Evolutionary conservation across 805 yeast species (phyloP).

Genomic region (Yamadazyma sp.): DNA sequence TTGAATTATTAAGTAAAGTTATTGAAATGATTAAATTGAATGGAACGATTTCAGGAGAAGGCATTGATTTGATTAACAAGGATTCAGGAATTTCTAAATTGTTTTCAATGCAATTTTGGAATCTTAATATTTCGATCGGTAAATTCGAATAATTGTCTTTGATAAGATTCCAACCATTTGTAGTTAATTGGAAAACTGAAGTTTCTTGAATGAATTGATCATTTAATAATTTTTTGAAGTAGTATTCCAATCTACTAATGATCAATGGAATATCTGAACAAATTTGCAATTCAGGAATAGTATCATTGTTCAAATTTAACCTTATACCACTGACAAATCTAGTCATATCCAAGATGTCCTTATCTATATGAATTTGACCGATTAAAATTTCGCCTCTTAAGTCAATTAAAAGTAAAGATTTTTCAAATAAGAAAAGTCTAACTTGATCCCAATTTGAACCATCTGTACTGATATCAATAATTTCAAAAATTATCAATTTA

Average conservation of each 20-base stretch:
- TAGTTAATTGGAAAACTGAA: conserved; percentile 44
- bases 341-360: conserved; percentile 32
- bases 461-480: conserved; percentile 39
- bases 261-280: conserved; percentile 27
- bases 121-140: conserved; percentile 38
- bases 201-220: conserved; percentile 21
- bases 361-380: conserved; percentile 39
- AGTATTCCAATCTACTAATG: conserved; percentile 41
- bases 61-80: conserved; percentile 34
- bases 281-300: conserved; percentile 44
- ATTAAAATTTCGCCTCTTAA: conserved; percentile 43
- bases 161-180: conserved; percentile 47
- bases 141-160: conserved; percentile 24
- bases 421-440: conserved; percentile 30
- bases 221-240: conserved; percentile 17
- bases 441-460: conserved; percentile 41
- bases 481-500: conserved; percentile 38
- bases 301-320: conserved; percentile 37
- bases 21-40: conserved; percentile 43
- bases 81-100: conserved; percentile 42
- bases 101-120: conserved; percentile 31
- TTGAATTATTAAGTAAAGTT: conserved; percentile 33
- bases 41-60: conserved; percentile 38
- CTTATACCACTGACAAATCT: conserved; percentile 17
- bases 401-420: conserved; percentile 24